Evolutionary conservation across 2,329 filamentous ascomycete species (phyloP).

Genomic region (Trichoderma sp.): DNA sequence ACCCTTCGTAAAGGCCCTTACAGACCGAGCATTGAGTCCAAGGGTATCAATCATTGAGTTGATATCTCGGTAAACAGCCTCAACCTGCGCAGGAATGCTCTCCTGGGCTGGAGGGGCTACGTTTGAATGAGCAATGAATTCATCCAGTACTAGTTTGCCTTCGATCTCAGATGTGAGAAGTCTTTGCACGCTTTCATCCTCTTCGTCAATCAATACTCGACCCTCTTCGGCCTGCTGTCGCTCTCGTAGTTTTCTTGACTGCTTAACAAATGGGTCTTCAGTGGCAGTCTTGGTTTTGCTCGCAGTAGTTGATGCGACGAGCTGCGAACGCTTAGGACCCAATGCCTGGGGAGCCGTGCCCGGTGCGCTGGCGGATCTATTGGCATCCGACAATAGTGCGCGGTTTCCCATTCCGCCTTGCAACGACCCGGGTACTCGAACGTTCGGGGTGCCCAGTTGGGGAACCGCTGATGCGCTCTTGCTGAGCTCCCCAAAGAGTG

Average conservation of each 20-base stretch:
- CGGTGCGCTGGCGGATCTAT: slow-evolving; percentile 64
- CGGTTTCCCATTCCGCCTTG: slow-evolving; percentile 60
- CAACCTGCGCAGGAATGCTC: slow-evolving; percentile 64
- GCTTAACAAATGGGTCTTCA: slow-evolving; percentile 54
- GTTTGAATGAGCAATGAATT: slow-evolving; percentile 68
- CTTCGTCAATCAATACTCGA: slow-evolving; percentile 65
- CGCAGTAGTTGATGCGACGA: slow-evolving; percentile 45
- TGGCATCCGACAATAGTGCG: slow-evolving; percentile 53
- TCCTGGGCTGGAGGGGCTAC: slow-evolving; percentile 57
- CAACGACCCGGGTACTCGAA: slow-evolving; percentile 74
- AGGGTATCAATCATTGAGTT: slow-evolving; percentile 95
- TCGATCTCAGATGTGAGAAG: slow-evolving; percentile 64
- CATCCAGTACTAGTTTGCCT: slow-evolving; percentile 65
- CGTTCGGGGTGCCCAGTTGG: slow-evolving; percentile 57
- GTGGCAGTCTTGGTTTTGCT: slow-evolving; percentile 43
- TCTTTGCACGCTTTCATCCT: slow-evolving; percentile 69
- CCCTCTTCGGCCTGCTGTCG: slow-evolving; percentile 61
- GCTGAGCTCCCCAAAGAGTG: slow-evolving; percentile 60
- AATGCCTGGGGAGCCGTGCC: slow-evolving; percentile 61
- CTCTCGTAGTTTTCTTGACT: slow-evolving; percentile 57
- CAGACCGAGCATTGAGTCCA: slow-evolving; percentile 76
- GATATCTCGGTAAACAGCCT: slow-evolving; percentile 75
- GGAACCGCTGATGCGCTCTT: slow-evolving; percentile 58
- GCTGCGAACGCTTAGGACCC: slow-evolving; percentile 44
- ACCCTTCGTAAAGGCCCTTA: slow-evolving; percentile 68